Conservation (phyloP, 305 asterid genomes). For the Withania somnifera region DNA sequence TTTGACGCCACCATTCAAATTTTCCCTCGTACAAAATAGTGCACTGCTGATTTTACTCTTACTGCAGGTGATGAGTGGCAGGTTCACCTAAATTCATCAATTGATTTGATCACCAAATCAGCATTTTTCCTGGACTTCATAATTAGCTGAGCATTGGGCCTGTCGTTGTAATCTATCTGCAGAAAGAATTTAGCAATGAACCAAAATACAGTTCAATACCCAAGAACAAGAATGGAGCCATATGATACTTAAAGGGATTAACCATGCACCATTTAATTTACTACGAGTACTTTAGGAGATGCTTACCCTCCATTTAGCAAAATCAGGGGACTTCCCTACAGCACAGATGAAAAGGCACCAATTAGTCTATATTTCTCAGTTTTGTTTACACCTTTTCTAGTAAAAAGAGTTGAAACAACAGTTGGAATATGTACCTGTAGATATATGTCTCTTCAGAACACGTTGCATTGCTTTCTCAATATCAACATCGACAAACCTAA, state of each 20-base stretch:
- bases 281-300: too few species aligned
- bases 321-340: conserved; percentile 68
- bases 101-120: conserved; percentile 72
- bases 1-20: background rate
- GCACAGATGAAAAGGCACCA: conserved; percentile 9
- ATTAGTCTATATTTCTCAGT: background rate
- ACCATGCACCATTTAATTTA: background rate
- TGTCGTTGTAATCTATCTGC: conserved; percentile 83
- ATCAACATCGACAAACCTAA: conserved; percentile 82
- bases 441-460: conserved; percentile 67
- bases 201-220: background rate
- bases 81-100: conserved; percentile 36
- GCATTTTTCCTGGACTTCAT: conserved; percentile 64
- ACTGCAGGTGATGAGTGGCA: background rate
- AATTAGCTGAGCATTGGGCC: conserved; percentile 87
- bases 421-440: conserved; percentile 50
- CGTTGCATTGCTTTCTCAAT: conserved; percentile 80
- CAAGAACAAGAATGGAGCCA: background rate
- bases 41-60: background rate
- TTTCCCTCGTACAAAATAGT: background rate
- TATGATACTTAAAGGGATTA: background rate
- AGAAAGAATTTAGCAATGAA: conserved; percentile 8
- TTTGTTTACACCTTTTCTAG: background rate
- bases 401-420: conserved; percentile 5
- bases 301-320: conserved; percentile 86